Conservation (phyloP, 1,139 yeast genomes). For the Meyerozyma carpophila region DNA sequence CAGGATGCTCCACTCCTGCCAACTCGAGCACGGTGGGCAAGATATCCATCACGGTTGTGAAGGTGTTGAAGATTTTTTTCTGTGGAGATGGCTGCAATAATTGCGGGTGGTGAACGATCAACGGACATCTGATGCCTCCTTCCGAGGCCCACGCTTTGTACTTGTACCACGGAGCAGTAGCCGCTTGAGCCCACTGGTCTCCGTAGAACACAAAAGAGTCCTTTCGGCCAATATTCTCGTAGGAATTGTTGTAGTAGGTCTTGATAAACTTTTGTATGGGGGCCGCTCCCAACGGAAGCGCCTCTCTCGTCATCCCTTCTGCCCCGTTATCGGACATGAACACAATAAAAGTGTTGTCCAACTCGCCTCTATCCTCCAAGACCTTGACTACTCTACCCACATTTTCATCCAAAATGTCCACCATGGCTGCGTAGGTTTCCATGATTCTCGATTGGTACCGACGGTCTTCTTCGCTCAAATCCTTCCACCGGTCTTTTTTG, state of each 20-base stretch:
- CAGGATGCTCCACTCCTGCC: constrained; percentile 43
- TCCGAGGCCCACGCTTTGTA: constrained; percentile 47
- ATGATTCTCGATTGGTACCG: constrained; percentile 37
- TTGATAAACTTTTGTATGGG: constrained; percentile 22
- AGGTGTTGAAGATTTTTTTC: constrained; percentile 27
- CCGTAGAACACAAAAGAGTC: constrained; percentile 50
- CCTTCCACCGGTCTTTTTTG: constrained; percentile 36
- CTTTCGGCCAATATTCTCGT: constrained; percentile 43
- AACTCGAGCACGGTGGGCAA: constrained; percentile 48
- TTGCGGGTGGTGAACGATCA: constrained; percentile 39
- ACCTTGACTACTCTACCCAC: constrained; percentile 41
- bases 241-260: constrained; percentile 35
- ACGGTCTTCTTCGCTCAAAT: constrained; percentile 29
- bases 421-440: constrained; percentile 60
- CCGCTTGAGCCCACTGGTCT: constrained; percentile 64
- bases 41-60: constrained; percentile 54
- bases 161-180: constrained; percentile 51
- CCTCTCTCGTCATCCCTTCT: constrained; percentile 54
- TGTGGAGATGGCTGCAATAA: constrained; percentile 12
- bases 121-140: constrained; percentile 54
- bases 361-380: constrained; percentile 33
- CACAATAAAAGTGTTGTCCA: constrained; percentile 48
- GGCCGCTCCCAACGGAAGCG: constrained; percentile 35
- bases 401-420: constrained; percentile 46
- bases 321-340: constrained; percentile 62